phyloP scores from a whole-genome alignment of 441 rosid species.

The Manihot esculenta region DNA sequence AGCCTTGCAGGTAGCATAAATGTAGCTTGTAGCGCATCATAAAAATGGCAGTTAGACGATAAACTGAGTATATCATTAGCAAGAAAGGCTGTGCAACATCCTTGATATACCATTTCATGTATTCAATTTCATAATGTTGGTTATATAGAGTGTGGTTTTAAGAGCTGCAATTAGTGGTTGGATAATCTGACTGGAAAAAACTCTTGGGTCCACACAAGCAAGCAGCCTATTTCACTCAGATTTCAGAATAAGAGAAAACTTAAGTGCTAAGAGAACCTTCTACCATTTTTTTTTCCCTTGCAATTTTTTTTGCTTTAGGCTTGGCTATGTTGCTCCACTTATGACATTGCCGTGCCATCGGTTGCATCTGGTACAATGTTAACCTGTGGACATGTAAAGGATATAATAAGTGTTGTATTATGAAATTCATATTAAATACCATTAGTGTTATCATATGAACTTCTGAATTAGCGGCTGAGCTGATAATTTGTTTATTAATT shows the following conservation, averaged over 20 bases:
- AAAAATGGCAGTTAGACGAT: slow-evolving; percentile 5
- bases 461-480: too few relatives aligned
- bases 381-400: too few relatives aligned
- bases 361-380: too few relatives aligned
- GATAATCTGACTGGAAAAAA: neutral
- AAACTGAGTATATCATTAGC: slow-evolving; percentile 8
- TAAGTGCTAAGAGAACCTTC: too few relatives aligned
- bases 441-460: neutral
- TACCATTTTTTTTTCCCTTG: too few relatives aligned
- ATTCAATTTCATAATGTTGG: slow-evolving; percentile 11
- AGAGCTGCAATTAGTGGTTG: neutral
- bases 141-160: slow-evolving; percentile 4
- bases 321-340: neutral
- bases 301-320: neutral
- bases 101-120: neutral
- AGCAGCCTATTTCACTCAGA: neutral
- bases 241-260: slow-evolving; percentile 7
- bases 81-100: neutral
- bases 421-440: neutral
- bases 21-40: slow-evolving; percentile 5
- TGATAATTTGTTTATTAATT: too few relatives aligned
- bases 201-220: neutral
- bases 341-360: too few relatives aligned
- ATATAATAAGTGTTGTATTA: neutral
- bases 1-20: slow-evolving; percentile 56